Conservation (phyloP, 2,329 filamentous ascomycete species). For the Taxawa tesnikishii region DNA sequence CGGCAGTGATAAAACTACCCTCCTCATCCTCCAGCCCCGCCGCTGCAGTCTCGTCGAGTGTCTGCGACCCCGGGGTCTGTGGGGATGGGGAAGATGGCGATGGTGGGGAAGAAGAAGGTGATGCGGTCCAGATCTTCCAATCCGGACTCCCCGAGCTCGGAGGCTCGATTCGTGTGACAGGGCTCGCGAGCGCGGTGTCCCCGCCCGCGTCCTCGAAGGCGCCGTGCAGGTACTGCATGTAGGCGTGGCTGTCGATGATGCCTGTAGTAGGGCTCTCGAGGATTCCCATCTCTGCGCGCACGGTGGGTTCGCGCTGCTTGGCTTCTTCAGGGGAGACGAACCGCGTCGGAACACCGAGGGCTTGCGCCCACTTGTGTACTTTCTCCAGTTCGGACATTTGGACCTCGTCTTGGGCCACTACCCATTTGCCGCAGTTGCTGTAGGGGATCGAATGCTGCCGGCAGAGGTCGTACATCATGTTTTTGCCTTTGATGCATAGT, state of each 20-base stretch:
- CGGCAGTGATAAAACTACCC: constrained; percentile 48
- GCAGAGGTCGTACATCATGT: constrained; percentile 72
- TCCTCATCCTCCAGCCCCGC: constrained; percentile 32
- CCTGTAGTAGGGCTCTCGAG: constrained; percentile 81
- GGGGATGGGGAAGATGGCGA: constrained; percentile 8
- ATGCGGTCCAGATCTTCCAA: constrained; percentile 53
- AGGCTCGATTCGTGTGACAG: constrained; percentile 49
- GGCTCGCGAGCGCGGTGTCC: constrained; percentile 55
- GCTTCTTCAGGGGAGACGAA: constrained; percentile 58
- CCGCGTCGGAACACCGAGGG: constrained; percentile 54
- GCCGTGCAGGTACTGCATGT: constrained; percentile 72
- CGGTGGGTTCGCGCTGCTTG: constrained; percentile 55
- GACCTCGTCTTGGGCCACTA: constrained; percentile 68
- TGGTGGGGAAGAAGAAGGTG: constrained; percentile 9
- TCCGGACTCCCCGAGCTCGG: constrained; percentile 46
- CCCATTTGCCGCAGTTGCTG: constrained; percentile 78
- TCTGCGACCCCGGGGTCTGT: constrained; percentile 17
- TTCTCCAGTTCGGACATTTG: constrained; percentile 55
- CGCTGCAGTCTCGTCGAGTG: constrained; percentile 20
- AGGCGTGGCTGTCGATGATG: constrained; percentile 75
- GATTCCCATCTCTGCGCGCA: constrained; percentile 58
- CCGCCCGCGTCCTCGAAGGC: constrained; percentile 68
- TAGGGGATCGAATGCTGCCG: constrained; percentile 53
- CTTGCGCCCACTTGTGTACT: constrained; percentile 40
- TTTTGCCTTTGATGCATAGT: constrained; percentile 67